Conservation (phyloP, 129 eudicot genomes). For the Flaveria brownii region DNA sequence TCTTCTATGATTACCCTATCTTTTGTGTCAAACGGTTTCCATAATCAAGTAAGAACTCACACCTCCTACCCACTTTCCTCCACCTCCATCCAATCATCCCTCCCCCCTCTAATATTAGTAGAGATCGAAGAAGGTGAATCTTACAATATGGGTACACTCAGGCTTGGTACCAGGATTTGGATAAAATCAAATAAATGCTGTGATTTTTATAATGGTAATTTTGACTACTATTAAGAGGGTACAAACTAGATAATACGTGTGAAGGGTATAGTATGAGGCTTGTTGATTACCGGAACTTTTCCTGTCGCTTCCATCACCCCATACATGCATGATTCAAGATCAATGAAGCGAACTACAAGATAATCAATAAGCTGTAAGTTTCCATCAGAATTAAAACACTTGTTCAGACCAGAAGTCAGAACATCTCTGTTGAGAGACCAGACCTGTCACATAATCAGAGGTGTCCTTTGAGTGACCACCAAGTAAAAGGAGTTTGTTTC, state of each 20-base stretch:
- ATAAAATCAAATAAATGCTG: neutral
- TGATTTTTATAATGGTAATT: neutral
- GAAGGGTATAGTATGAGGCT: neutral
- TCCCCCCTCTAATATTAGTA: neutral
- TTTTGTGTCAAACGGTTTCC: slow-evolving; percentile 15
- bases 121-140: slow-evolving; percentile 20
- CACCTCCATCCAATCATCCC: neutral
- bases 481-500: slow-evolving; percentile 51
- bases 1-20: slow-evolving; percentile 20
- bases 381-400: slow-evolving; percentile 12
- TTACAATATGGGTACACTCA: slow-evolving; percentile 10
- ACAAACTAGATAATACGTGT: slow-evolving; percentile 3
- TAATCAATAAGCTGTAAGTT: slow-evolving; percentile 19
- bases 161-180: slow-evolving; percentile 8
- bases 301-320: slow-evolving; percentile 80
- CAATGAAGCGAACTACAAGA: slow-evolving; percentile 70
- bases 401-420: slow-evolving; percentile 31
- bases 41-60: slow-evolving; percentile 13
- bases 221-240: slow-evolving; percentile 11
- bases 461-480: slow-evolving; percentile 72
- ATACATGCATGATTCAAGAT: slow-evolving; percentile 64
- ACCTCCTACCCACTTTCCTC: neutral
- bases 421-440: slow-evolving; percentile 27
- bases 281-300: slow-evolving; percentile 67
- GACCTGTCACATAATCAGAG: slow-evolving; percentile 69